A percentile compares a stretch with the other conserved stretches of the same genome.
Evolutionary conservation across 202 grass and related monocot species (phyloP).

Genomic region (Schoenoplectus tabernaemontani): DNA sequence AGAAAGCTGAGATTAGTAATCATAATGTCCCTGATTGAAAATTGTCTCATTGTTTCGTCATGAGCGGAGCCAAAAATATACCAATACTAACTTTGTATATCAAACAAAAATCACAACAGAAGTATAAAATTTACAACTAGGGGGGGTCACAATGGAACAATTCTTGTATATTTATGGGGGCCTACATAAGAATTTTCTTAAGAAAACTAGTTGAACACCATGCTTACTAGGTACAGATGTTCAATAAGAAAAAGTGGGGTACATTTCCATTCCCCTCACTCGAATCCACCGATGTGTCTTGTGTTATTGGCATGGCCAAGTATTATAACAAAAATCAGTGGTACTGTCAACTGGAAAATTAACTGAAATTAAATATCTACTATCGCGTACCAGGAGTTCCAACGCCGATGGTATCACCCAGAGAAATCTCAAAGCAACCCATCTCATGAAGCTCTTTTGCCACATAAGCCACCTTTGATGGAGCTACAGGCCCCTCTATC

Average conservation of each 20-base stretch:
- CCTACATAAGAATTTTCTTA: too few species aligned
- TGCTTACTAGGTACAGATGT: too few species aligned
- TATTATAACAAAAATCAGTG: neutral
- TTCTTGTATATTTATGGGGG: too few species aligned
- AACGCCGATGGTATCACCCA: slow-evolving; percentile 89
- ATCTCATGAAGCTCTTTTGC: slow-evolving; percentile 87
- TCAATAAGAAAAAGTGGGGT: too few species aligned
- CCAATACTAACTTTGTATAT: too few species aligned
- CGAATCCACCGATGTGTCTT: too few species aligned
- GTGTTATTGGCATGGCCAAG: neutral
- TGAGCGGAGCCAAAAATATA: too few species aligned
- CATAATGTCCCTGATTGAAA: neutral
- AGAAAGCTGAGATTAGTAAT: neutral
- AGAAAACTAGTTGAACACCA: too few species aligned
- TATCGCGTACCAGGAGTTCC: slow-evolving; percentile 68
- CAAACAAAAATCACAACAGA: too few species aligned
- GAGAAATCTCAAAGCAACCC: slow-evolving; percentile 92
- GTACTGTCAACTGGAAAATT: neutral
- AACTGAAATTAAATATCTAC: neutral
- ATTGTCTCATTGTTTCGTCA: neutral
- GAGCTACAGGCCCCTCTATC: slow-evolving; percentile 56
- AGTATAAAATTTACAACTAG: too few species aligned
- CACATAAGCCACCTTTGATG: slow-evolving; percentile 68
- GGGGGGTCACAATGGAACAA: too few species aligned
- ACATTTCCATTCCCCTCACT: too few species aligned